A percentile compares a stretch with the other conserved stretches of the same genome.
Conservation (phyloP, 2,329 filamentous ascomycete genomes). For the Stagonosporopsis rhizophila region DNA sequence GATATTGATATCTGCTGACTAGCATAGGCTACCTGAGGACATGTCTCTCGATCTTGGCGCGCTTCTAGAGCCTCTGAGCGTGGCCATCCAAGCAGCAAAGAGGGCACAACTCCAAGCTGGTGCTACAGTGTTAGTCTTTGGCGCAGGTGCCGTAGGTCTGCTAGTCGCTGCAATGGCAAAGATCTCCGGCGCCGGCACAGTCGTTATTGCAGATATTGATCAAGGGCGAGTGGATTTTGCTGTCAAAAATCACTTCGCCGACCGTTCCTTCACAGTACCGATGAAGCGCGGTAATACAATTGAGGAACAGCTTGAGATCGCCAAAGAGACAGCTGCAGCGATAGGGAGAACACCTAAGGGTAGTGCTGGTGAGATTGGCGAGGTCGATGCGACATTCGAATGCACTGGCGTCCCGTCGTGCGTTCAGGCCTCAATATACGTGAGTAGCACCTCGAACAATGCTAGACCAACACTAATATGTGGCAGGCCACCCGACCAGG, state of each 20-base stretch:
- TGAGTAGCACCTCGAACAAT: slow-evolving; percentile 32
- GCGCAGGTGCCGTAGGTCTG: slow-evolving; percentile 67
- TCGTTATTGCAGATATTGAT: slow-evolving; percentile 69
- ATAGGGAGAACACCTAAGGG: slow-evolving; percentile 49
- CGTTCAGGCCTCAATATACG: slow-evolving; percentile 77
- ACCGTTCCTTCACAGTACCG: slow-evolving; percentile 55
- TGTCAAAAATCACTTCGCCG: slow-evolving; percentile 57
- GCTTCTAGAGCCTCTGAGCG: slow-evolving; percentile 66
- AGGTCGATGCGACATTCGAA: slow-evolving; percentile 75
- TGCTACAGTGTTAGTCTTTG: slow-evolving; percentile 64
- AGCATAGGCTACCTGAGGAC: slow-evolving; percentile 55
- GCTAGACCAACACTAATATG: slow-evolving; percentile 8
- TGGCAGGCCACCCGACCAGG: slow-evolving; percentile 66
- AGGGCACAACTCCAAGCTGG: slow-evolving; percentile 58
- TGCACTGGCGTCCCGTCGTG: slow-evolving; percentile 79
- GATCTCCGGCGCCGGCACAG: slow-evolving; percentile 60
- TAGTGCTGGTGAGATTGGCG: slow-evolving; percentile 51
- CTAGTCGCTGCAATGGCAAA: slow-evolving; percentile 65
- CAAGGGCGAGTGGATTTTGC: slow-evolving; percentile 64
- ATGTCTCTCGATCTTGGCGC: slow-evolving; percentile 65
- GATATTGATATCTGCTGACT: slow-evolving; percentile 11
- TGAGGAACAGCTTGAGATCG: slow-evolving; percentile 62
- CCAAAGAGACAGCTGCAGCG: slow-evolving; percentile 57
- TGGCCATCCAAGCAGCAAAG: slow-evolving; percentile 66
- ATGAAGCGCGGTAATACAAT: slow-evolving; percentile 55